phyloP scores from a whole-genome alignment of 805 yeast genomes.

The Zygosaccharomyces siamensis region DNA sequence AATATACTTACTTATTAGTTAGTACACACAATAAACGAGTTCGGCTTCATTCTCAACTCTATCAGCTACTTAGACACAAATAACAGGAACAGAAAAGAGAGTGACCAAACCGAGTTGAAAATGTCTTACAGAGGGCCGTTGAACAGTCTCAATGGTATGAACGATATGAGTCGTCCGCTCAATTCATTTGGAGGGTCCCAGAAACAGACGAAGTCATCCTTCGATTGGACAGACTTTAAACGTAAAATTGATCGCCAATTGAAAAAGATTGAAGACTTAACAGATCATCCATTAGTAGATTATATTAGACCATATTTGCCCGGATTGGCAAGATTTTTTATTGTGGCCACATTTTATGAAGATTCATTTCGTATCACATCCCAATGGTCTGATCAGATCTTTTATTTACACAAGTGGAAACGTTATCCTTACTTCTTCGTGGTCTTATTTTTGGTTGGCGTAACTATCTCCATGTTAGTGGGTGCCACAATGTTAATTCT shows the following conservation, averaged over 20 bases:
- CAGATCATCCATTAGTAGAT: constrained; percentile 45
- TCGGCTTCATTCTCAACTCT: neutral
- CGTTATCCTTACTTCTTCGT: constrained; percentile 75
- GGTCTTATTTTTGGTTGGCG: constrained; percentile 57
- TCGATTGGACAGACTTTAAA: constrained; percentile 3
- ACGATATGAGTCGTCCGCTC: constrained; percentile 17
- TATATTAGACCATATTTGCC: constrained; percentile 71
- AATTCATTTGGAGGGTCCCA: constrained; percentile 11
- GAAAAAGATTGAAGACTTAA: constrained; percentile 50
- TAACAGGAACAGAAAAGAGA: neutral
- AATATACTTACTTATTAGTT: neutral
- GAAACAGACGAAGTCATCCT: constrained; percentile 4
- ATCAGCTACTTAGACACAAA: neutral
- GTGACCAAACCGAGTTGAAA: neutral
- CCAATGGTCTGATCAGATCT: constrained; percentile 90
- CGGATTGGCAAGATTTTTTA: constrained; percentile 78
- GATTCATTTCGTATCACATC: constrained; percentile 77
- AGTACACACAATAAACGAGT: no score
- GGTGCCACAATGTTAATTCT: constrained; percentile 70
- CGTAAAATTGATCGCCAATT: constrained; percentile 43
- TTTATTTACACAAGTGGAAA: constrained; percentile 73
- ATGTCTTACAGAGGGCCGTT: constrained; percentile 27
- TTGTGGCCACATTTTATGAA: constrained; percentile 90
- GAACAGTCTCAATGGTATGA: constrained; percentile 17
- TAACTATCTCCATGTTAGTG: constrained; percentile 62